A percentile compares a stretch with the other conserved stretches of the same genome.
These are phyloP conservation scores for Cutaneotrichosporon dermatis DNA, from an alignment of 1,284 basidiomycete genomes.

Conservation along the genomic window DNA sequence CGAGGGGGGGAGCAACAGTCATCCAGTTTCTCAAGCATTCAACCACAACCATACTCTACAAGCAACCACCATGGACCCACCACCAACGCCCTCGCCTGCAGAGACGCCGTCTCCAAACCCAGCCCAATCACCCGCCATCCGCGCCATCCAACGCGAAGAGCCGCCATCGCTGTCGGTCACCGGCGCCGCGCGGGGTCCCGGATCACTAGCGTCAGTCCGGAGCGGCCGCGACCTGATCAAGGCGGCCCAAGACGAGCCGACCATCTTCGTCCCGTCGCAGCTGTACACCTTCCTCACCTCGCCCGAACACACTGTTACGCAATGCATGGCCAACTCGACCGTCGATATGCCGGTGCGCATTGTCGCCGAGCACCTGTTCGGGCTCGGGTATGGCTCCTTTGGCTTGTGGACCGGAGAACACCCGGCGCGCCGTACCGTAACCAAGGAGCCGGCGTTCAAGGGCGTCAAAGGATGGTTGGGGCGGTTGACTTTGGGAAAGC, in stretches of 20 bases:
- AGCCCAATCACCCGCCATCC: slow-evolving; percentile 12
- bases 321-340: slow-evolving; percentile 18
- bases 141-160: slow-evolving; percentile 10
- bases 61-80: neutral
- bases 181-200: neutral
- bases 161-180: slow-evolving; percentile 6
- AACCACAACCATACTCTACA: no score
- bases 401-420: slow-evolving; percentile 11
- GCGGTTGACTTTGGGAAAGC: neutral
- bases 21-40: no score
- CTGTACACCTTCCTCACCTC: slow-evolving; percentile 19
- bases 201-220: slow-evolving; percentile 4
- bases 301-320: slow-evolving; percentile 19
- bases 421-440: neutral
- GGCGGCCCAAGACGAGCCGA: slow-evolving; percentile 1
- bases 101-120: no score
- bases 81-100: neutral
- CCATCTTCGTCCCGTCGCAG: slow-evolving; percentile 15
- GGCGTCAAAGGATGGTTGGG: slow-evolving; percentile 9
- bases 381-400: slow-evolving; percentile 18
- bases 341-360: slow-evolving; percentile 22
- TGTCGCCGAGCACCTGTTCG: slow-evolving; percentile 24
- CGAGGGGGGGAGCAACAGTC: no score
- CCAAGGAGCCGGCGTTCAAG: slow-evolving; percentile 3
- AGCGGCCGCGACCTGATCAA: slow-evolving; percentile 17